Percentiles rank a stretch among this genome's conserved stretches.
These are phyloP conservation scores for Cladosporium halotolerans DNA, from an alignment of 2,329 filamentous ascomycete genomes.

Conservation along the genomic window DNA sequence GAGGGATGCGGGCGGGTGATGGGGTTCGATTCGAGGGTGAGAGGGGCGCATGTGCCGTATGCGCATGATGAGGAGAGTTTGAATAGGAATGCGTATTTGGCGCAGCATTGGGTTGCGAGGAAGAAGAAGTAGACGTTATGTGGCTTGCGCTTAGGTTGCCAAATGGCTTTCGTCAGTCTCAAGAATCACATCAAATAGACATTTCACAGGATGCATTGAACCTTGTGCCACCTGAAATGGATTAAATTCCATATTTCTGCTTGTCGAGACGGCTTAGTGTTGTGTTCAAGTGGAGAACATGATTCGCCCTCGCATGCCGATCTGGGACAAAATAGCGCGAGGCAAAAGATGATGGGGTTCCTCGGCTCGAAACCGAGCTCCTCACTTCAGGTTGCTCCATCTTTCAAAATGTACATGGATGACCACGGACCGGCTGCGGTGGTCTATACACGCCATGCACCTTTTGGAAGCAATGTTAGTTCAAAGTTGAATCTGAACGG, in stretches of 20 bases:
- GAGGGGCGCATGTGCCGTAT: slow-evolving; percentile 10
- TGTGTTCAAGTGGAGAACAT: not conserved
- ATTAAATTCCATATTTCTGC: too few species aligned
- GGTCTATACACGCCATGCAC: too few species aligned
- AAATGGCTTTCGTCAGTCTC: too few species aligned
- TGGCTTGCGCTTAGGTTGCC: too few species aligned
- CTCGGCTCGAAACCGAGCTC: not conserved
- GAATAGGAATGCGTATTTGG: slow-evolving; percentile 12
- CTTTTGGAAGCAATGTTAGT: too few species aligned
- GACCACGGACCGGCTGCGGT: too few species aligned
- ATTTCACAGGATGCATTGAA: too few species aligned
- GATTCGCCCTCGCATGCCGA: not conserved
- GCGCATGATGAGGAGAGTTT: slow-evolving; percentile 7
- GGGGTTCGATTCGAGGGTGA: not conserved
- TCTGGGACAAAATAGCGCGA: not conserved
- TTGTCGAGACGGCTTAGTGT: not conserved
- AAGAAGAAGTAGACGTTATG: not conserved
- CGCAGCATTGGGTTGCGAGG: slow-evolving; percentile 13
- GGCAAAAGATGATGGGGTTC: not conserved
- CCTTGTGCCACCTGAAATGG: too few species aligned
- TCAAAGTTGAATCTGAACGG: too few species aligned
- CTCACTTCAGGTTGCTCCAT: not conserved
- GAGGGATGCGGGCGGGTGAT: slow-evolving; percentile 1
- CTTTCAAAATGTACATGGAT: too few species aligned
- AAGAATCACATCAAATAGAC: too few species aligned